Base-by-base conservation (phyloP, 768 basidiomycete genomes). In the Arthromyces matolae region DNA sequence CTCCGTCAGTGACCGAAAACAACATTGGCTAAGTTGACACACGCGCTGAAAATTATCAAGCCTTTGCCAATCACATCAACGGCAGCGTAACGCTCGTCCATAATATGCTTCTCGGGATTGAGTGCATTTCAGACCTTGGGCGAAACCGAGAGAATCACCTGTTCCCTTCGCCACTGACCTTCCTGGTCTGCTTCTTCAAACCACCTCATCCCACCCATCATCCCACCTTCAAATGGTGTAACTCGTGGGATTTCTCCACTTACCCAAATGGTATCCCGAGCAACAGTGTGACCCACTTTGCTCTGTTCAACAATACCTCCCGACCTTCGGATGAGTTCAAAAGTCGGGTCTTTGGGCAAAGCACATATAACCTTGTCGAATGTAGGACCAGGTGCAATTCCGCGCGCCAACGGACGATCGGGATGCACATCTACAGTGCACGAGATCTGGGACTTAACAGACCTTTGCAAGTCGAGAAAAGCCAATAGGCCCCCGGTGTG, bases 51-150 rank as follows among this genome's bases (percentile, higher is more conserved):
- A 46, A 93, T 73, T 19, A 92, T 76, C 44, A 92, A 65, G 1
- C 90, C 90, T 60, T 89, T 91, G 7, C 86, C 89, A n/a, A 72
- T 71, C 0, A 93, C 84, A 62, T 92, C 87, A 20, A 92, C 67
- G 0, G 70, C 83, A 39, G 78, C 81, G 59, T 91, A 93, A 19
- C 91, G 73, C 60, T 93, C 91, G 55, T 92, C 90, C 81, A 84
- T 81, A 53, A 93, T 80, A 40, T 84, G 73, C 86, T 91, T 48
- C 4, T 27, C 12, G 13, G 14, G 31, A 25, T 29, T 28, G 16
- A 32, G 12, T 34, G 19, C 3, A 28, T 14, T 27, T 8, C 24
- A 5, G 29, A 5, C 32, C 18, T 10, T 33, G 32, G 18, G 18
- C 3, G 3, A 18, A 33, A 12, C 22, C 36, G 19, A 37, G 4